Evolutionary conservation across 139 green algal genomes (phyloP).

Genomic region (Chlamydomonas eustigma): DNA sequence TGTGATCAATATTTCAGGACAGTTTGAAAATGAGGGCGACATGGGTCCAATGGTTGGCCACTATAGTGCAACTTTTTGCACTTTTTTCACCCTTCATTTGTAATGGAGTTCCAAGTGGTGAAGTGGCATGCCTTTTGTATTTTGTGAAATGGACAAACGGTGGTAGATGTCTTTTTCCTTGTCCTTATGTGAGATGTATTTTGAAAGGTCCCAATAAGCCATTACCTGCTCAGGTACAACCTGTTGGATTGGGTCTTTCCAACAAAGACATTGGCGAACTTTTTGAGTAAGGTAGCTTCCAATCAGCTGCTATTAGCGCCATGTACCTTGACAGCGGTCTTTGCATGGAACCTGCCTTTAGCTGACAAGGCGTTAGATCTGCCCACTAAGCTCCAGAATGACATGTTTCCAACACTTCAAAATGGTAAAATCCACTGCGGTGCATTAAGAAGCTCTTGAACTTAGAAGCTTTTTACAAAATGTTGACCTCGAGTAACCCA

Average conservation of each 20-base stretch:
- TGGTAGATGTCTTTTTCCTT: too few relatives aligned
- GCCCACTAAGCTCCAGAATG: constrained; percentile 52
- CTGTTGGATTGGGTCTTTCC: constrained; percentile 54
- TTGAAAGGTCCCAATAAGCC: too few relatives aligned
- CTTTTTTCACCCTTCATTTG: too few relatives aligned
- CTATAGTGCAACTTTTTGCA: too few relatives aligned
- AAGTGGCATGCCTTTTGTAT: too few relatives aligned
- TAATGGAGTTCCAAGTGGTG: too few relatives aligned
- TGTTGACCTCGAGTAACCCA: neutral
- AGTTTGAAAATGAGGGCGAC: too few relatives aligned
- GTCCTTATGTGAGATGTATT: too few relatives aligned
- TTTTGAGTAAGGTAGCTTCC: constrained; percentile 56
- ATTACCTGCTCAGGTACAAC: too few relatives aligned
- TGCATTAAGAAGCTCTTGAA: neutral
- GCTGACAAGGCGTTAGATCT: constrained; percentile 37
- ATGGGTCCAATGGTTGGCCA: too few relatives aligned
- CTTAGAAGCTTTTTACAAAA: neutral
- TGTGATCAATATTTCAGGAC: too few relatives aligned
- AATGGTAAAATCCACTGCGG: constrained; percentile 37
- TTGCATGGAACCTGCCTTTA: constrained; percentile 69
- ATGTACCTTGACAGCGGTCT: constrained; percentile 58
- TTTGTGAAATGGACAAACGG: too few relatives aligned
- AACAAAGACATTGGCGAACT: constrained; percentile 45
- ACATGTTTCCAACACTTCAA: constrained; percentile 69
- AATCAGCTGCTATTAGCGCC: constrained; percentile 75